A percentile compares a stretch with the other conserved stretches of the same genome.
These are phyloP conservation scores for Ephemerocybe angulata DNA, from an alignment of 768 basidiomycete genomes.

Conservation along the genomic window DNA sequence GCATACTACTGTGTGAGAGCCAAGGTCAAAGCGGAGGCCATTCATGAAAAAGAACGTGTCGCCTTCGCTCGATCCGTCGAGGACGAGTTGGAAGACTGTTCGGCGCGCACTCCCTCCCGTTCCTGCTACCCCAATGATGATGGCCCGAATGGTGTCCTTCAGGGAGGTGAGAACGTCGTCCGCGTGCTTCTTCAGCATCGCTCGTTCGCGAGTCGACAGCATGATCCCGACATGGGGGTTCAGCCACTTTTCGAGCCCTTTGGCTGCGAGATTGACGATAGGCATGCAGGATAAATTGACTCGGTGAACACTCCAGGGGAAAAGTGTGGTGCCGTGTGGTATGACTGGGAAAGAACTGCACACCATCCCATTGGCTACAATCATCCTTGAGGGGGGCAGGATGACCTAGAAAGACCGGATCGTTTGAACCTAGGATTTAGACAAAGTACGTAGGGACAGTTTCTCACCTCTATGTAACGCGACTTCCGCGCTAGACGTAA, in stretches of 20 bases:
- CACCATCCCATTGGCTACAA: slow-evolving; percentile 6
- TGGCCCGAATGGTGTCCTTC: slow-evolving; percentile 26
- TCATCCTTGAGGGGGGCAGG: slow-evolving; percentile 16
- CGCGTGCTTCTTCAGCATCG: slow-evolving; percentile 15
- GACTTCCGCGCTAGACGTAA: slow-evolving; percentile 54
- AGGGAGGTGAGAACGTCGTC: slow-evolving; percentile 23
- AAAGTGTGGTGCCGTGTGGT: not conserved
- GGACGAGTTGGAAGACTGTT: slow-evolving; percentile 2
- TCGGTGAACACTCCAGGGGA: slow-evolving; percentile 36
- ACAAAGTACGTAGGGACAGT: slow-evolving; percentile 8
- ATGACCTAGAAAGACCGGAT: slow-evolving; percentile 26
- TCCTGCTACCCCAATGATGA: not conserved
- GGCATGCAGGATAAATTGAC: slow-evolving; percentile 35
- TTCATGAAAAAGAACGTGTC: slow-evolving; percentile 46
- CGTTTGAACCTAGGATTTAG: slow-evolving; percentile 17
- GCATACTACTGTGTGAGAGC: slow-evolving; percentile 47
- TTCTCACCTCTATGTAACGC: slow-evolving; percentile 43
- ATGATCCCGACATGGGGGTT: slow-evolving; percentile 23
- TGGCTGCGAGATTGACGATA: slow-evolving; percentile 19
- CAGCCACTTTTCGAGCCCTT: slow-evolving; percentile 26
- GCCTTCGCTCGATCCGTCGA: slow-evolving; percentile 3
- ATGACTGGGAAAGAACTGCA: slow-evolving; percentile 18
- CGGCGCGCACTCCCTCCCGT: not conserved
- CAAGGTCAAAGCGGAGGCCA: slow-evolving; percentile 43
- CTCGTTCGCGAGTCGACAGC: slow-evolving; percentile 26